phyloP scores from a whole-genome alignment of 169 alveolate genomes.

The Besnoitia besnoiti region DNA sequence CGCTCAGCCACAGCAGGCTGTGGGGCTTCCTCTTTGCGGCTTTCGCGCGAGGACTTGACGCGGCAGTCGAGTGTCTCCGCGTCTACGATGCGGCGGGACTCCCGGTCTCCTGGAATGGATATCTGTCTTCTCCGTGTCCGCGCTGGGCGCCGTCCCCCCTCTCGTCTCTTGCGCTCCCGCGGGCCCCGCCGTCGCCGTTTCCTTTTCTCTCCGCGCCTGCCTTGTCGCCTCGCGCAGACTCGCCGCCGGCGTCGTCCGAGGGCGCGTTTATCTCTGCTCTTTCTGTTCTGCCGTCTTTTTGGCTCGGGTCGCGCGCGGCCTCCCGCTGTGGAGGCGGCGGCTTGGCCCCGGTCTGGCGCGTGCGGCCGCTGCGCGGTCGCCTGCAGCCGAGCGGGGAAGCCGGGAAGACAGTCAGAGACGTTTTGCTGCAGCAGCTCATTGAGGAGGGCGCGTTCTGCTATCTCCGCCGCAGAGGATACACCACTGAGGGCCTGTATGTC shows the following conservation, averaged over 20 bases:
- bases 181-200: background rate
- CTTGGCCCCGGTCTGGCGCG: background rate
- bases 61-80: background rate
- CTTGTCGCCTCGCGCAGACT: too few relatives aligned
- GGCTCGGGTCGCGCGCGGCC: background rate
- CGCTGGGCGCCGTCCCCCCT: background rate
- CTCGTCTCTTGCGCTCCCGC: background rate
- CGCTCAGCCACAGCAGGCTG: background rate
- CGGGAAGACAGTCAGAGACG: background rate
- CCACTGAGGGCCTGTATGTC: background rate
- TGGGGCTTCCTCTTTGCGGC: slow-evolving; percentile 12
- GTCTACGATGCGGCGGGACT: background rate
- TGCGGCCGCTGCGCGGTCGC: slow-evolving; percentile 10
- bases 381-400: background rate
- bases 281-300: too few relatives aligned
- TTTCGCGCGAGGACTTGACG: background rate
- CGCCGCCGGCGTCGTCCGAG: too few relatives aligned
- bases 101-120: background rate
- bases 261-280: too few relatives aligned
- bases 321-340: background rate
- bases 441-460: background rate
- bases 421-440: background rate
- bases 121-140: background rate
- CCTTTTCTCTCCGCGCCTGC: too few relatives aligned
- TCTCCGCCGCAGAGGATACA: background rate